A percentile compares a stretch with the other conserved stretches of the same genome.
phyloP scores from a whole-genome alignment of 2,329 filamentous ascomycete species.

The Neoarthrinium moseri region DNA sequence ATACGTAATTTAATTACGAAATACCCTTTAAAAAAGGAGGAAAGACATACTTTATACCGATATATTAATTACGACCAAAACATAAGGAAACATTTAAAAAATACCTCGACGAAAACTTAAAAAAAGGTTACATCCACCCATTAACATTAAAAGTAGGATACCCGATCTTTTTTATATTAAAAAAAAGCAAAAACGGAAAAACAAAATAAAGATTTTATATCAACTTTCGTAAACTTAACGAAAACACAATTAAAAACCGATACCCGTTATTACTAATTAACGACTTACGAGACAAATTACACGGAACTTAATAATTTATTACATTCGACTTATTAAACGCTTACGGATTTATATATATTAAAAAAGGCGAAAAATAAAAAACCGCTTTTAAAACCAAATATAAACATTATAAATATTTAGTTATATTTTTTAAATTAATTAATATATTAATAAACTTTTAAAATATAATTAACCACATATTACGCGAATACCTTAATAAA shows the following conservation, averaged over 20 bases:
- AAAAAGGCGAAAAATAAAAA: constrained; percentile 21
- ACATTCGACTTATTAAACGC: not conserved
- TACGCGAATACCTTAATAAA: constrained; percentile 3
- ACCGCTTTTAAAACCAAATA: constrained; percentile 23
- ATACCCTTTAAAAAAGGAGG: too few species aligned
- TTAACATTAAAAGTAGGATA: not conserved
- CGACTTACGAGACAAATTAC: not conserved
- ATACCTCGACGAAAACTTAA: not conserved
- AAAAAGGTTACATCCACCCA: not conserved
- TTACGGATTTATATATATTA: constrained; percentile 15
- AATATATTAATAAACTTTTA: constrained; percentile 14
- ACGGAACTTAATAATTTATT: not conserved
- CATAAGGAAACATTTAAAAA: not conserved
- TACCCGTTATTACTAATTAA: not conserved
- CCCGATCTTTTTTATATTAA: not conserved
- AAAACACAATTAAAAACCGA: not conserved
- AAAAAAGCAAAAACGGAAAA: constrained; percentile 4
- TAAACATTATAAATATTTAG: constrained; percentile 23
- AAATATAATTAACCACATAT: constrained; percentile 14
- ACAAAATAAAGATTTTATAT: not conserved
- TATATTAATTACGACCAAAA: not conserved
- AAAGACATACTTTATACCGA: too few species aligned
- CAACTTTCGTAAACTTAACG: not conserved
- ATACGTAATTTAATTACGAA: too few species aligned
- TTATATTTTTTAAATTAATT: constrained; percentile 24